Evolutionary conservation across 257 asterid species (phyloP).

Genomic region (Solanum tarapatanum): DNA sequence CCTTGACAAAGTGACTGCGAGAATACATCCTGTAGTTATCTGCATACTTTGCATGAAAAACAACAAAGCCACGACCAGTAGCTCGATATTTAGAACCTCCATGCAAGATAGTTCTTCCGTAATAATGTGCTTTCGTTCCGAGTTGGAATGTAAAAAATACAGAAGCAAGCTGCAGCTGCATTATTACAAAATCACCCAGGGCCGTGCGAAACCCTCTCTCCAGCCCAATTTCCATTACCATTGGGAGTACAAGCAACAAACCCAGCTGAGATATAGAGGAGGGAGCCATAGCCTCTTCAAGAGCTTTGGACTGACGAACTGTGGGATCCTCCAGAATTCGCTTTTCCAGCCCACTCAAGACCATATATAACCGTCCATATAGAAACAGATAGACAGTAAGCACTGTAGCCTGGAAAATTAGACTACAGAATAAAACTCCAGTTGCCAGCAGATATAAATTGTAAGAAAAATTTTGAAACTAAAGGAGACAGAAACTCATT

Average conservation of each 20-base stretch:
- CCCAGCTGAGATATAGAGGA: constrained; percentile 90
- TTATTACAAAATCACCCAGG: constrained; percentile 70
- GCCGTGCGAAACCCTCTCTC: constrained; percentile 95
- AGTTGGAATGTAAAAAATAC: constrained; percentile 97
- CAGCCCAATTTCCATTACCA: constrained; percentile 96
- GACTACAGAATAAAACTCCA: constrained; percentile 5
- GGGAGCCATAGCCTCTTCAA: constrained; percentile 84
- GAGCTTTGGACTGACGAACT: constrained; percentile 61
- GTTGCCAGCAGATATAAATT: not conserved
- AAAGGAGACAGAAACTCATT: not conserved
- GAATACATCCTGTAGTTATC: constrained; percentile 91
- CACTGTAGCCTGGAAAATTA: constrained; percentile 65
- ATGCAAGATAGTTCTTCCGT: constrained; percentile 74
- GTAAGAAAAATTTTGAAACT: not conserved
- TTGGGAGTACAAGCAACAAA: constrained; percentile 73
- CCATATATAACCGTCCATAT: constrained; percentile 86
- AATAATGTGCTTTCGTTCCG: constrained; percentile 89
- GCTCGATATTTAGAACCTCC: constrained; percentile 96
- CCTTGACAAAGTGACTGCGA: constrained; percentile 94
- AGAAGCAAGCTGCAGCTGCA: constrained; percentile 97
- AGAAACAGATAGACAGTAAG: constrained; percentile 73
- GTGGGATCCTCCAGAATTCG: constrained; percentile 58
- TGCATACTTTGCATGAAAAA: constrained; percentile 82
- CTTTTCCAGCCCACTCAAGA: constrained; percentile 84
- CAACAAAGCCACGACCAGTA: constrained; percentile 96